Base-by-base conservation (phyloP, 1,284 basidiomycete genomes). In the Leccinum ponderosum region DNA sequence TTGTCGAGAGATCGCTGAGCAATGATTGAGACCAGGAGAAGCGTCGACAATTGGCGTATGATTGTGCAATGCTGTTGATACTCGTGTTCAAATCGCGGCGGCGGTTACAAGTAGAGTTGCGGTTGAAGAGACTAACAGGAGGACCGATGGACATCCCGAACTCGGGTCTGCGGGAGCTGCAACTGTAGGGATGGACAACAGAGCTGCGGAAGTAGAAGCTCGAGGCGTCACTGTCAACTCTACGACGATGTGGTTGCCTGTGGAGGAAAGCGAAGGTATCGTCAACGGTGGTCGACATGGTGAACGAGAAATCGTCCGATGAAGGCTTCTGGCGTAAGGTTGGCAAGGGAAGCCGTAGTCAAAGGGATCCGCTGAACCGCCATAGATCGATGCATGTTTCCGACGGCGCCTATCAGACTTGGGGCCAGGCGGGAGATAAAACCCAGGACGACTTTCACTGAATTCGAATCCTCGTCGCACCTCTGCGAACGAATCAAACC, bases 211-310 rank as follows among this genome's bases (percentile, higher is more conserved):
- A 90, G 66, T 88, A 90, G 76, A 90, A 89, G 69, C 86, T 90
- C 0, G 89, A 92, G 0, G 87, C 83, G 65, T 91, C 88, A 54
- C 88, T 90, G 42, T 89, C 89, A n/a, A 90, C 82, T 8, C 90
- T 82, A 48, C 74, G 76, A 27, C 86, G 80, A 51, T 73, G 79
- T 11, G 74, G 68, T 35, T 67, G 69, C 50, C 74, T 77, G 39
- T 75, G 76, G 14, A 90, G 74, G 78, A 89, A 91, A 0, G 83
- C 82, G 72, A 92, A 91, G 0, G 90, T 90, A 61, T 91, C 89
- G 47, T 27, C 27, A 27, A 27, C 27, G 27, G 27, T 27, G 27
- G 27, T 27, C 27, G 27, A 27, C 27, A 7, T 27, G 27, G 27
- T 27, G 27, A 27, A 27, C 27, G 27, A 27, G 27, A 27, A 27